Evolutionary conservation across 2,329 filamentous ascomycete genomes (phyloP).

Genomic region (Teratosphaeria viscida): DNA sequence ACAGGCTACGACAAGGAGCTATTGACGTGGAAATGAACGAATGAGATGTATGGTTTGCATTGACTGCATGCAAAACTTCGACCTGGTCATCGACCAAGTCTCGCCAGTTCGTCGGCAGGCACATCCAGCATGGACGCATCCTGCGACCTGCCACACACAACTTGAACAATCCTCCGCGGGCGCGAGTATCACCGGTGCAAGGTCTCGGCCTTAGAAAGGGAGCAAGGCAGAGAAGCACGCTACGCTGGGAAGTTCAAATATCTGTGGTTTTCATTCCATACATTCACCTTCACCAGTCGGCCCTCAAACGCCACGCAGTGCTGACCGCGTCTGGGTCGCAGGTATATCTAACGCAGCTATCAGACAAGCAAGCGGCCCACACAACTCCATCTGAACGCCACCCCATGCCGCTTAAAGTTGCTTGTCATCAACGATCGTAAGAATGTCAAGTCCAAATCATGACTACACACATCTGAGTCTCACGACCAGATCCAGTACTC

Average conservation of each 20-base stretch:
- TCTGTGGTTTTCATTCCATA: not conserved
- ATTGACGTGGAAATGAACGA: not conserved
- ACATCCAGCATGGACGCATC: not conserved
- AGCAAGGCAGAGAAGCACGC: not conserved
- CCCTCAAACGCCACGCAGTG: not conserved
- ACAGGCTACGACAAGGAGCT: not conserved
- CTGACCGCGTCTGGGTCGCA: conserved; percentile 3
- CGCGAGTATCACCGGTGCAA: not conserved
- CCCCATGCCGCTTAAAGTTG: conserved; percentile 5
- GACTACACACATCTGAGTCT: not conserved
- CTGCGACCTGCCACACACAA: not conserved
- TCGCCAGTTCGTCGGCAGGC: not conserved
- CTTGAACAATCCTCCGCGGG: not conserved
- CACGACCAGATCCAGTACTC: conserved; percentile 54
- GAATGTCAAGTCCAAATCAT: not conserved
- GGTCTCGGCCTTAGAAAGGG: not conserved
- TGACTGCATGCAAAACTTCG: not conserved
- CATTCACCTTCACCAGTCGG: not conserved
- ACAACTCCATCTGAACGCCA: not conserved
- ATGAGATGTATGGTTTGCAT: not conserved
- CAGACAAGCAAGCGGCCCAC: not conserved
- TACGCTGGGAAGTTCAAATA: not conserved
- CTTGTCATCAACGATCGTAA: not conserved
- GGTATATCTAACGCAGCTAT: conserved; percentile 3
- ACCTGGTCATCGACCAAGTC: not conserved